These are phyloP conservation scores for Phylloboletellus chloephorus DNA, from an alignment of 1,284 basidiomycete species.

Conservation along the genomic window DNA sequence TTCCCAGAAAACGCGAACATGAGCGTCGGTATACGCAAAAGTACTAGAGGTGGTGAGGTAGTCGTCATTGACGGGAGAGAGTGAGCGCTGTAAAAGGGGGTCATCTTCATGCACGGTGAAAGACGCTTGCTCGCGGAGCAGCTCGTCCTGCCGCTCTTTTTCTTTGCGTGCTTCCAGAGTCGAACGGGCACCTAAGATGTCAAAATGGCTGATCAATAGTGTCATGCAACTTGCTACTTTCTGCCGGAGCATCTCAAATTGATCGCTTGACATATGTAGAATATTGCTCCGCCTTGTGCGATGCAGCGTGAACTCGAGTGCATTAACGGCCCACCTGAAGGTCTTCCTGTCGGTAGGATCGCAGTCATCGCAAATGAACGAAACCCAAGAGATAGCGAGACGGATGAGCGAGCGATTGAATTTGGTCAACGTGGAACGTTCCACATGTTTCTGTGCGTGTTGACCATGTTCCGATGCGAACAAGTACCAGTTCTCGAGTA, in stretches of 20 bases:
- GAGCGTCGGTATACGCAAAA: slow-evolving; percentile 52
- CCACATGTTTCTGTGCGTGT: slow-evolving; percentile 85
- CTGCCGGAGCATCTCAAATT: slow-evolving; percentile 85
- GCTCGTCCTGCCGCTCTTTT: slow-evolving; percentile 77
- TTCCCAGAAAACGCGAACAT: slow-evolving; percentile 71
- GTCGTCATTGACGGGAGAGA: slow-evolving; percentile 35
- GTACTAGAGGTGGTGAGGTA: slow-evolving; percentile 33
- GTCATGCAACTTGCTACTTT: slow-evolving; percentile 98
- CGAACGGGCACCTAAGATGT: slow-evolving; percentile 92
- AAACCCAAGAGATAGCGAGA: slow-evolving; percentile 94
- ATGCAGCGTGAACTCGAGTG: slow-evolving; percentile 89
- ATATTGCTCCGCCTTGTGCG: slow-evolving; percentile 92
- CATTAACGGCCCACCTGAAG: slow-evolving; percentile 97
- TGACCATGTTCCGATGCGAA: slow-evolving; percentile 96
- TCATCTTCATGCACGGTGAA: slow-evolving; percentile 46
- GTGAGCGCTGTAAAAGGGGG: slow-evolving; percentile 38
- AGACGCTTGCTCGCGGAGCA: slow-evolving; percentile 57
- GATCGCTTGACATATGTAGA: slow-evolving; percentile 79
- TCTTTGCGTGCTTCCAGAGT: slow-evolving; percentile 85
- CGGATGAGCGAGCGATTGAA: slow-evolving; percentile 83
- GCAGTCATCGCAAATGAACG: slow-evolving; percentile 98
- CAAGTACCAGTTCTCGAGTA: slow-evolving; percentile 93
- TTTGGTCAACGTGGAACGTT: slow-evolving; percentile 61
- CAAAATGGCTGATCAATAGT: slow-evolving; percentile 94
- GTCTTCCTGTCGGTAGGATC: slow-evolving; percentile 94